These are phyloP conservation scores for Casuarina equisetifolia DNA, from an alignment of 306 rosid species.

Conservation along the genomic window DNA sequence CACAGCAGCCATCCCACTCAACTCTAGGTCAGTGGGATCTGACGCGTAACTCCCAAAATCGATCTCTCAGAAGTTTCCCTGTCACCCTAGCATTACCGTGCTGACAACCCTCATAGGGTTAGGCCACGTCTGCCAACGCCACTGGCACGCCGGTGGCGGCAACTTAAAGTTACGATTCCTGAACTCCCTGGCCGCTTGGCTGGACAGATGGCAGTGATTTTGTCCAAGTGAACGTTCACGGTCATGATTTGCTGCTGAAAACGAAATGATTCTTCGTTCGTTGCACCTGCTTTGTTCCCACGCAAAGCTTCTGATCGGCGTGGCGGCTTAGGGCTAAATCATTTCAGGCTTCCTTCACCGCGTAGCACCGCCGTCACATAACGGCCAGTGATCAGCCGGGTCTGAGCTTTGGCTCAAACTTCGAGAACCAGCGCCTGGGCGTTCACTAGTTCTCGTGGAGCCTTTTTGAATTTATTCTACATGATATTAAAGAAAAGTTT, in stretches of 20 bases:
- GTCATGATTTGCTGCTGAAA: conserved; percentile 28
- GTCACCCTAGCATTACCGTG: conserved; percentile 27
- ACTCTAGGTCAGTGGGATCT: conserved; percentile 10
- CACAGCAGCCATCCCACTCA: neutral
- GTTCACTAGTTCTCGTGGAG: neutral
- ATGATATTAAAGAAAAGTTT: neutral
- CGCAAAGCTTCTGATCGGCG: conserved; percentile 38
- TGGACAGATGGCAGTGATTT: conserved; percentile 31
- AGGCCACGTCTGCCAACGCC: conserved; percentile 44
- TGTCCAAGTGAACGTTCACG: neutral
- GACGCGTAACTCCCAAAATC: neutral
- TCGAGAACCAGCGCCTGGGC: conserved; percentile 8
- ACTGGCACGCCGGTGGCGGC: conserved; percentile 32
- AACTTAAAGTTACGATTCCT: conserved; percentile 35
- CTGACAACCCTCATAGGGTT: conserved; percentile 30
- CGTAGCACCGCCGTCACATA: neutral
- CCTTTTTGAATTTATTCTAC: too few relatives aligned
- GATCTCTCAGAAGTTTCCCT: neutral
- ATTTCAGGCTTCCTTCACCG: conserved; percentile 12
- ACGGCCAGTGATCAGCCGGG: neutral
- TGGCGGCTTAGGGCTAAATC: conserved; percentile 3
- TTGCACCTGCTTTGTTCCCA: conserved; percentile 44
- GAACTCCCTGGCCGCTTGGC: neutral
- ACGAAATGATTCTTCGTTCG: conserved; percentile 26
- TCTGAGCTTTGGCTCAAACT: neutral